Conservation (phyloP, 1,139 yeast genomes). For the Zygosaccharomyces sapae region DNA sequence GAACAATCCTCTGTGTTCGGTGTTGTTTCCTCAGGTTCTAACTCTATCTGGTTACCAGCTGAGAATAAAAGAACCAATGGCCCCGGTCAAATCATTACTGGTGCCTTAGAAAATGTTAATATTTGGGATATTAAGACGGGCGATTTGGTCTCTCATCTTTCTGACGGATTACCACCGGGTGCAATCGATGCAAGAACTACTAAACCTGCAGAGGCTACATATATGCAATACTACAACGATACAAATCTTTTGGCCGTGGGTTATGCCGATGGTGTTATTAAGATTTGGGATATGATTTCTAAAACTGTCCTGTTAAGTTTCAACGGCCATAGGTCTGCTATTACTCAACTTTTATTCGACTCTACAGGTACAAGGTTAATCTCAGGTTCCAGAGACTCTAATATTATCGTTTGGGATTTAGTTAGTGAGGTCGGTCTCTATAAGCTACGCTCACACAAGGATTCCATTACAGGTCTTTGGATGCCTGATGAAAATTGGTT, state of each 20-base stretch:
- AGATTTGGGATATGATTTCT: constrained; percentile 88
- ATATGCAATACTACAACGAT: constrained; percentile 53
- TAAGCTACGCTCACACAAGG: constrained; percentile 84
- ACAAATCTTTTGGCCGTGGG: constrained; percentile 83
- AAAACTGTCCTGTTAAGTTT: constrained; percentile 72
- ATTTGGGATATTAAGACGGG: constrained; percentile 95
- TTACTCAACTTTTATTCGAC: constrained; percentile 68
- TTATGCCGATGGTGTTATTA: constrained; percentile 79
- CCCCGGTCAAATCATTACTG: constrained; percentile 68
- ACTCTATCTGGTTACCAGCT: constrained; percentile 67
- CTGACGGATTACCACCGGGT: constrained; percentile 71
- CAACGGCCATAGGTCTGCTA: constrained; percentile 80
- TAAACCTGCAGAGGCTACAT: constrained; percentile 60
- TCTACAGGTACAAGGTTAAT: constrained; percentile 75
- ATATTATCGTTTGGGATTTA: constrained; percentile 88
- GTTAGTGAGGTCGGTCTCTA: constrained; percentile 87
- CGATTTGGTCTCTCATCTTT: constrained; percentile 53
- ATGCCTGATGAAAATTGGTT: constrained; percentile 62
- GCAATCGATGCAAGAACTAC: constrained; percentile 62
- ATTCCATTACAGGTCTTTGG: constrained; percentile 75
- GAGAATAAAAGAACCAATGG: constrained; percentile 39
- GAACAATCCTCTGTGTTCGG: constrained; percentile 84
- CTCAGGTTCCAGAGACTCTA: constrained; percentile 82
- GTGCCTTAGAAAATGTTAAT: constrained; percentile 80
- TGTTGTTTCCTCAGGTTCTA: constrained; percentile 71